Base-by-base conservation (phyloP, 2,329 filamentous ascomycete species). In the Trichoderma oligosporum region DNA sequence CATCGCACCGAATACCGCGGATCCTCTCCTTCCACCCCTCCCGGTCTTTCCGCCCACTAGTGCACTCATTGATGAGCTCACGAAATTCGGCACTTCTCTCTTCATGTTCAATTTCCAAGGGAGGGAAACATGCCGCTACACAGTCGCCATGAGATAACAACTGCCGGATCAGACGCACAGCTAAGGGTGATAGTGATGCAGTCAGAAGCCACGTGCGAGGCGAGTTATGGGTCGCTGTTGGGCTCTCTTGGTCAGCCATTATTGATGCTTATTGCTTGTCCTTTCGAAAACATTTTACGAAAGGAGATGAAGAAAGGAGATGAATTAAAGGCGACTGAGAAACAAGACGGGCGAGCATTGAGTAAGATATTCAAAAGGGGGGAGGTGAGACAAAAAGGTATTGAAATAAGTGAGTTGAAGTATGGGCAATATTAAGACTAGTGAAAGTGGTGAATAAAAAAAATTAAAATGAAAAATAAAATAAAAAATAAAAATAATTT, bases 141-240 rank as follows among this genome's bases (percentile, higher is more conserved):
- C 88, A 92, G 73, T 97, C 94, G 47, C 94, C 93, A 73, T 97
- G 91, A n/a, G 84, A 84, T 46, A 97, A 85, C 41, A 96, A 80
- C 65, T 90, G 83, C 55, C 88, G 85, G 54, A 91, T 88, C 58
- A 97, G 81, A 44, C 89, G 87, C 60, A 96, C 88, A 54, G 87
- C 87, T 62, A 97, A 82, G 11, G 93, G 91, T 33, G 91, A 93
- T 60, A 93, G 83, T 31, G 90, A 89, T 59, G 89, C 87, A 9
- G 92, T 96, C 63, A 99, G 78, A 68, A 99, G 86, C 94, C 94
- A 97, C 67, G 93, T 90, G 67, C 93, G 87, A 49, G 92, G 91
- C 29, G 83, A 86, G 68, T 86, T 86, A 71, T 86, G 83, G 20
- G 82, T 85, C 61, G 83, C 82, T 84, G 73, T 65, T 47, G 65